These are phyloP conservation scores for Acacia confusa DNA, from an alignment of 306 rosid species.

Conservation along the genomic window DNA sequence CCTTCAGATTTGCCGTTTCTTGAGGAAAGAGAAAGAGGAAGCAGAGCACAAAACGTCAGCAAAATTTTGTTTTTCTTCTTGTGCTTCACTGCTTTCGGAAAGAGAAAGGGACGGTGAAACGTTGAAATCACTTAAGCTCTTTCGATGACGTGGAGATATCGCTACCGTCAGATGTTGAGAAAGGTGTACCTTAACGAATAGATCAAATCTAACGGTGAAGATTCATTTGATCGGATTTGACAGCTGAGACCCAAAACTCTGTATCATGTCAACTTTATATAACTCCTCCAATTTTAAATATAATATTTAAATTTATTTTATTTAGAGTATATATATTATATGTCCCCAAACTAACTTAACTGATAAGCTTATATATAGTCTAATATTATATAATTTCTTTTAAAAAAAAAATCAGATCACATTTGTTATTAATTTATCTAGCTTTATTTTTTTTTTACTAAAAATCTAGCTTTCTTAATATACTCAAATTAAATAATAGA, in stretches of 20 bases:
- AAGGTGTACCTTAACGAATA: neutral
- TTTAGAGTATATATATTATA: no score
- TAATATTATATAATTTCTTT: no score
- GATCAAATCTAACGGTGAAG: neutral
- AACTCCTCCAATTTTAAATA: no score
- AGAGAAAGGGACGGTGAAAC: conserved; percentile 26
- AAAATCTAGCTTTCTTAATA: no score
- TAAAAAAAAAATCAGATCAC: no score
- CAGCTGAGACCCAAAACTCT: neutral
- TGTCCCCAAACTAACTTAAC: no score
- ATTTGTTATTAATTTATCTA: no score
- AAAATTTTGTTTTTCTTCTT: neutral
- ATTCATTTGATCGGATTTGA: neutral
- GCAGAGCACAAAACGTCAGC: neutral
- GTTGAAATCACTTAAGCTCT: conserved; percentile 43
- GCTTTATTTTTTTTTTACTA: no score
- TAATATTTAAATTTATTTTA: no score
- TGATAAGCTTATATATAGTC: no score
- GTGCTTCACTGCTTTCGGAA: conserved; percentile 21
- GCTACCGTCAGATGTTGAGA: neutral
- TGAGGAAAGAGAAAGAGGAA: neutral
- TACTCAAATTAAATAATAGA: no score
- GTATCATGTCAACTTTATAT: no score
- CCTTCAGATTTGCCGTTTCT: conserved; percentile 31
- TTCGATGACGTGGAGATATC: neutral